A percentile compares a stretch with the other conserved stretches of the same genome.
Evolutionary conservation across 2,329 filamentous ascomycete species (phyloP).

Genomic region (Thelonectria olida): DNA sequence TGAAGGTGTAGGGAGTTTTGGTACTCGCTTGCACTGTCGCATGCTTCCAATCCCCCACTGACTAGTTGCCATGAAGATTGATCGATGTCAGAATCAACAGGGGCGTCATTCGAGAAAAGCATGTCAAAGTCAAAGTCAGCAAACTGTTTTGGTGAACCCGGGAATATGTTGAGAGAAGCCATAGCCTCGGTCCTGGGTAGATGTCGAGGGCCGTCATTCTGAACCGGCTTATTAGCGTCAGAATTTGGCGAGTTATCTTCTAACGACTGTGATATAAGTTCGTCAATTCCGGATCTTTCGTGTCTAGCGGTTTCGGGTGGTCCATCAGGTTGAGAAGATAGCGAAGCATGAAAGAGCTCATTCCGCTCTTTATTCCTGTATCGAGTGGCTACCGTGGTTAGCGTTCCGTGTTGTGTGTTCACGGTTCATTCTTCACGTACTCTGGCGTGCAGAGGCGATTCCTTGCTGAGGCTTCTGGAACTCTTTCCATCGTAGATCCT

Average conservation of each 20-base stretch:
- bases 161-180: not conserved
- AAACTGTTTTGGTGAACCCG: not conserved
- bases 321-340: not conserved
- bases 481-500: conserved; percentile 18
- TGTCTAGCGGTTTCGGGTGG: not conserved
- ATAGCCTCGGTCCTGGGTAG: not conserved
- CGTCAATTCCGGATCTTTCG: too few relatives aligned
- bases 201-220: not conserved
- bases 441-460: not conserved
- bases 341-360: not conserved
- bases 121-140: conserved; percentile 17
- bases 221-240: not conserved
- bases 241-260: too few relatives aligned
- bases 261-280: too few relatives aligned
- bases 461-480: conserved; percentile 7
- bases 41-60: not conserved
- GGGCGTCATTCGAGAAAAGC: not conserved
- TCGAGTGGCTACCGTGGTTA: not conserved
- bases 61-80: not conserved
- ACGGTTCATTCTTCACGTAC: not conserved
- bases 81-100: not conserved
- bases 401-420: not conserved
- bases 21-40: not conserved
- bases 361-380: too few relatives aligned
- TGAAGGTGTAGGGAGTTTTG: not conserved